A percentile compares a stretch with the other conserved stretches of the same genome.
Conservation (phyloP, 2,329 filamentous ascomycete genomes). For the Calycina marina region DNA sequence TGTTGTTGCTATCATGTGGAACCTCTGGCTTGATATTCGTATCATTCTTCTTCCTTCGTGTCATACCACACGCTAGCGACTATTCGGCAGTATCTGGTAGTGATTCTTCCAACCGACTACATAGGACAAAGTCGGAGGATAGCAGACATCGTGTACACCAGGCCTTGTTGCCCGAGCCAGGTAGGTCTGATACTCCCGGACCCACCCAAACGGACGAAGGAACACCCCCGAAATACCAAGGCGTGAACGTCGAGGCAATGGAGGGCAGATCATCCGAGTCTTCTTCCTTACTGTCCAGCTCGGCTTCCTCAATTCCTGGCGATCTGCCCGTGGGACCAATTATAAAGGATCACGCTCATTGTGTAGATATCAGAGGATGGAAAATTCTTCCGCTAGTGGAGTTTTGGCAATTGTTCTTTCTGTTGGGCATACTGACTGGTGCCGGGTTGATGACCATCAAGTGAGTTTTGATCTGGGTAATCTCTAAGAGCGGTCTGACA, state of each 20-base stretch:
- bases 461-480: conserved; percentile 49
- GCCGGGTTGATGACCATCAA: conserved; percentile 99
- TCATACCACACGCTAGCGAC: conserved; percentile 44
- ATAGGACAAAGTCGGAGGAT: conserved; percentile 31
- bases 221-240: conserved; percentile 19
- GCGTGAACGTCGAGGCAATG: conserved; percentile 18
- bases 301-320: conserved; percentile 31
- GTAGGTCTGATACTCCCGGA: conserved; percentile 38
- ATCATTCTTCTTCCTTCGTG: conserved; percentile 73
- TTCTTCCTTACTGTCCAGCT: conserved; percentile 64
- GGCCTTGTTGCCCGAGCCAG: conserved; percentile 38
- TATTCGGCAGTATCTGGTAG: conserved; percentile 28
- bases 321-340: conserved; percentile 33
- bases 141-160: conserved; percentile 26
- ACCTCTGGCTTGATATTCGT: conserved; percentile 62
- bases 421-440: conserved; percentile 83
- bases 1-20: conserved; percentile 66
- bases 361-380: conserved; percentile 82
- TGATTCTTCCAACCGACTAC: conserved; percentile 25
- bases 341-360: conserved; percentile 59
- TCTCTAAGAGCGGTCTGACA: no score
- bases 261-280: conserved; percentile 34
- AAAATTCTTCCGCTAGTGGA: conserved; percentile 55
- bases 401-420: conserved; percentile 82
- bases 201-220: conserved; percentile 19